A percentile compares a stretch with the other conserved stretches of the same genome.
phyloP scores from a whole-genome alignment of 108 stramenopile species.

The Skeletonema grethae region DNA sequence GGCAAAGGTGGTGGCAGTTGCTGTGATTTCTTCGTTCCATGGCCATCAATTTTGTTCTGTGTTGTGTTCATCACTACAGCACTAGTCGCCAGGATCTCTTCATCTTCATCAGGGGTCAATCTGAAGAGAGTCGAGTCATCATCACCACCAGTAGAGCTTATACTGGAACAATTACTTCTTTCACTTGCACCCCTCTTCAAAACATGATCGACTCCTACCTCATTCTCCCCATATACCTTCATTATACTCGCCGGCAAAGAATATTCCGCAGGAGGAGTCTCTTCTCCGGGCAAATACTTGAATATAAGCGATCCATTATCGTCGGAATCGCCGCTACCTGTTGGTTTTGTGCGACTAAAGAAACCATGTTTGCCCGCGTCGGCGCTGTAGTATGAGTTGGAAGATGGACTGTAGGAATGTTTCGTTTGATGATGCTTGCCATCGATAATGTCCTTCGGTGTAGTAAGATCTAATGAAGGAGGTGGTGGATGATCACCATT shows the following conservation, averaged over 20 bases:
- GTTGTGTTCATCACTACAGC: not conserved
- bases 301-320: conserved; percentile 32
- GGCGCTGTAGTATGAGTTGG: conserved; percentile 18
- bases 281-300: conserved; percentile 25
- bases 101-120: not conserved
- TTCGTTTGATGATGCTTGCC: conserved; percentile 18
- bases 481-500: not conserved
- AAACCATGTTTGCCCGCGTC: conserved; percentile 41
- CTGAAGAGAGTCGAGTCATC: not conserved
- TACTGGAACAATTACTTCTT: not conserved
- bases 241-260: conserved; percentile 34
- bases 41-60: not conserved
- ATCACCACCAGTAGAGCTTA: not conserved
- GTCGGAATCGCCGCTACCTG: conserved; percentile 16
- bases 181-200: not conserved
- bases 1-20: not conserved
- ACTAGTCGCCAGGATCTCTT: not conserved
- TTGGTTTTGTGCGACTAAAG: not conserved
- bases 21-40: not conserved
- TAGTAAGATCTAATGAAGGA: not conserved
- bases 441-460: not conserved
- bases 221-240: conserved; percentile 31
- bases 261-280: conserved; percentile 39
- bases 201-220: not conserved
- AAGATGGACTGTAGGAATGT: conserved; percentile 12